Evolutionary conservation across 768 basidiomycete genomes (phyloP), one percentile per base, ranked within the genome.

Genomic region (Rhodosporidiobolus odoratus): DNA sequence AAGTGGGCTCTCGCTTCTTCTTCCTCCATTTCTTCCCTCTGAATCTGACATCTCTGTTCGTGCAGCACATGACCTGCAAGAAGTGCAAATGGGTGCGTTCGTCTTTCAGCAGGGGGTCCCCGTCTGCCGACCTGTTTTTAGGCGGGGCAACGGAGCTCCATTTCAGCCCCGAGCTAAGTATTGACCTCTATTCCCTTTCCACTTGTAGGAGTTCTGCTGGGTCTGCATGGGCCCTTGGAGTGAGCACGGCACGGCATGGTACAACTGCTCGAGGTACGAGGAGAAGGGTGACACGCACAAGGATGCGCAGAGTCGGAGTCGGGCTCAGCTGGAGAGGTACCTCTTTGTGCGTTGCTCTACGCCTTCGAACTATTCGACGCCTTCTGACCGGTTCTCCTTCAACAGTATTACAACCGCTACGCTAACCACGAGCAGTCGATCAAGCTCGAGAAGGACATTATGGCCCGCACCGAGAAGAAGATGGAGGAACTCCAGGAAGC

Each of bases 381-480:
- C 68, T 32, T 75, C 58, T 48, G 48, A 68, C 32, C 52, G 30
- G 53, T 64, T 58, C 62, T 27, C 48, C 48, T 50, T 50, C 48
- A n/a, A 13, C 73, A 96, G 92, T 99, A 98, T 82, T 99, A 97
- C 83, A 98, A 96, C 80, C 91, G 96, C 48, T 99, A 92, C 91
- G 91, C 96, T 13, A 99, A 99, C 80, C 96, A 99, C 81, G 96
- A 99, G 78, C 94, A 96, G 79, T 96, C 94, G n/a, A 92, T 94
- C 60, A 94, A 93, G 81, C 87, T 99, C 60, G 93, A 95, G 25
- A 80, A 90, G 23, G 92, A 97, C 73, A 83, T 98, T 50, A 95
- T 94, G 80, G 84, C 84, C 65, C 93, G 93, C 83, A 97, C 95
- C 19, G 94, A 99, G 85, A 93, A 95, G 86, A 97, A 97, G 87